A percentile compares a stretch with the other conserved stretches of the same genome.
phyloP scores from a whole-genome alignment of 768 basidiomycete genomes.

The Lactifluus piperatus region DNA sequence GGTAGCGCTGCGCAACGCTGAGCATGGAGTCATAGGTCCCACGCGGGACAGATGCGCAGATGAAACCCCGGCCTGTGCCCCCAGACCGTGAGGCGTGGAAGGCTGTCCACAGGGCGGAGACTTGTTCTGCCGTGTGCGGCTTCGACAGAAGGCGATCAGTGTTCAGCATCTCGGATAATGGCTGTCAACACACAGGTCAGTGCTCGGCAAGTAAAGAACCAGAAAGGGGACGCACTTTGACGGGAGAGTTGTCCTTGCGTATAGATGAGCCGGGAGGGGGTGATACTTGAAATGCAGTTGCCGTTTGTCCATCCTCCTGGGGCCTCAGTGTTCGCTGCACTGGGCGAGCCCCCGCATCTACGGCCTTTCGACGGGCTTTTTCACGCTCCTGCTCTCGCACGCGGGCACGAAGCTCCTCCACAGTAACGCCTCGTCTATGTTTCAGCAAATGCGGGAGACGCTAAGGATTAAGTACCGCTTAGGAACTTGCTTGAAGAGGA shows the following conservation, averaged over 20 bases:
- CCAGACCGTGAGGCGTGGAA: slow-evolving; percentile 79
- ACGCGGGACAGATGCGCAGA: slow-evolving; percentile 76
- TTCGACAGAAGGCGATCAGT: slow-evolving; percentile 54
- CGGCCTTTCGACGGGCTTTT: slow-evolving; percentile 3
- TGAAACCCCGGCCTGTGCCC: slow-evolving; percentile 73
- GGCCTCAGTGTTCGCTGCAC: neutral
- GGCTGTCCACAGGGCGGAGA: slow-evolving; percentile 79
- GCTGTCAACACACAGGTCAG: slow-evolving; percentile 36
- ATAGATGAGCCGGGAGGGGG: slow-evolving; percentile 10
- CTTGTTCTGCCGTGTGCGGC: slow-evolving; percentile 62
- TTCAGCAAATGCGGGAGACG: neutral
- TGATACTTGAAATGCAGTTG: slow-evolving; percentile 7
- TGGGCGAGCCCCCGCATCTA: slow-evolving; percentile 18
- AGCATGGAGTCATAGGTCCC: slow-evolving; percentile 67
- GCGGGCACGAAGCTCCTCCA: slow-evolving; percentile 11
- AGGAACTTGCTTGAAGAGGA: slow-evolving; percentile 15
- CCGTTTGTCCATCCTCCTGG: slow-evolving; percentile 4
- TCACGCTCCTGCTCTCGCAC: slow-evolving; percentile 9
- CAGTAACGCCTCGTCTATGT: slow-evolving; percentile 8
- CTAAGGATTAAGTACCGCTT: neutral
- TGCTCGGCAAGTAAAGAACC: neutral
- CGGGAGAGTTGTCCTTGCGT: slow-evolving; percentile 59
- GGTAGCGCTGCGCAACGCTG: slow-evolving; percentile 51
- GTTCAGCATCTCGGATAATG: slow-evolving; percentile 75
- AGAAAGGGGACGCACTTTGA: slow-evolving; percentile 39